Conservation (phyloP, 352 stramenopile genomes). For the Pythium aquatile region DNA sequence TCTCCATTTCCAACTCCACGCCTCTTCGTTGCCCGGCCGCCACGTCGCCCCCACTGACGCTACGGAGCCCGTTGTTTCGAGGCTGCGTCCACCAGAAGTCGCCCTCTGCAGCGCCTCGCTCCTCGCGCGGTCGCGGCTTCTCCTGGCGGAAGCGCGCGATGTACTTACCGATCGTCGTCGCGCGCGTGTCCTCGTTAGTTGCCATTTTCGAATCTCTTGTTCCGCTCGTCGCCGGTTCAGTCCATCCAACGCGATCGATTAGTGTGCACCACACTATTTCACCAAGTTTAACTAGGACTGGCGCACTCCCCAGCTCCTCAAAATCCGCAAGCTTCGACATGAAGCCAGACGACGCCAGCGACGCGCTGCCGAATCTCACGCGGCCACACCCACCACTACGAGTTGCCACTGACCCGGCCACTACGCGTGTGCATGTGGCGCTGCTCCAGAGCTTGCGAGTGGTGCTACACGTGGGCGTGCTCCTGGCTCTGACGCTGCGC, state of each 20-base stretch:
- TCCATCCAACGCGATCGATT: background rate
- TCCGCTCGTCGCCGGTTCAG: background rate
- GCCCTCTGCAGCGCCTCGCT: slow-evolving; percentile 25
- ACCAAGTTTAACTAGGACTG: background rate
- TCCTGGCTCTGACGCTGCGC: slow-evolving; percentile 45
- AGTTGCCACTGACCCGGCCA: background rate
- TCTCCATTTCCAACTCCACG: background rate
- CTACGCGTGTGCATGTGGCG: background rate
- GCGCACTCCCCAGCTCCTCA: background rate
- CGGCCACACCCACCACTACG: background rate
- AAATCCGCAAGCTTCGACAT: background rate
- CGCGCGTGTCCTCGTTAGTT: background rate
- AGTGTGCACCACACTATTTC: background rate
- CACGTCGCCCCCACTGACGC: background rate
- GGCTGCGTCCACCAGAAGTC: slow-evolving; percentile 62
- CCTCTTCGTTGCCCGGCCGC: background rate
- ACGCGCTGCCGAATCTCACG: background rate
- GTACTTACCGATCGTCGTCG: slow-evolving; percentile 64
- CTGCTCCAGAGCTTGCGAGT: slow-evolving; percentile 34
- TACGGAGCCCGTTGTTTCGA: background rate
- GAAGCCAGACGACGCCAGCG: background rate
- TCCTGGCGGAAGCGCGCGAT: slow-evolving; percentile 67
- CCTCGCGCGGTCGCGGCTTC: slow-evolving; percentile 45
- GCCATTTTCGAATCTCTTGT: slow-evolving; percentile 21
- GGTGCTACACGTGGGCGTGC: slow-evolving; percentile 37